Base-by-base conservation (phyloP, 139 green algal species). In the Chlamydomonas incerta region DNA sequence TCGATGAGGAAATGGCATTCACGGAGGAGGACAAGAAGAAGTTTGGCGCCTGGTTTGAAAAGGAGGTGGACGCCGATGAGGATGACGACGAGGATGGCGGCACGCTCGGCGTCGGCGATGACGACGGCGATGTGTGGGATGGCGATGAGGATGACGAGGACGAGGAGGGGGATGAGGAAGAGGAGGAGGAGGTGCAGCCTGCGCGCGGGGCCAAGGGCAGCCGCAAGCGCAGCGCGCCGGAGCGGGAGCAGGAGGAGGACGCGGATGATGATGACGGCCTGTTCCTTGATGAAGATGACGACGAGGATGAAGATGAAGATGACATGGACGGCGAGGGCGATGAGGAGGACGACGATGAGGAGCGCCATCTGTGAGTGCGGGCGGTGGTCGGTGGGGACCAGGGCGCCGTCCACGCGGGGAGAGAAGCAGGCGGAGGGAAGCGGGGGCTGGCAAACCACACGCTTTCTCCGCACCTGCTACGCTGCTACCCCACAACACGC, bases 1-100 rank as follows among this genome's bases (percentile, higher is more conserved):
- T 99, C 47, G 96, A 99, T 63, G 97, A 99, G 76, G 97, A 99
- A 52, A 68, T 90, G 23, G 97, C 96, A 5, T 99, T 99, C 85
- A 98, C 90, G 1, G 93, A 86, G 31, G 88, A 98, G 74, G 97
- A 99, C 86, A 92, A 97, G 81, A 89, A 90, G 47, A 88, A 92
- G 87, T 98, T 96, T 82, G 95, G 89, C 14, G 91, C 90, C 52
- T 92, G 91, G 90, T 97, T 97, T 85, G 89, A 88, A 46, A 83
- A 92, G 17, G 89, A 91, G n/a, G 89, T 66, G 23, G 82, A 37
- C 33, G 85, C 60, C 35, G 79, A 84, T 31, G 90, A 84, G 3
- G 89, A 92, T 24, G 90, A 92, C 20, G 87, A 83, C 4, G 84
- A 82, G 26, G 63, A 79, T 24, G n/a, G 24, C 57, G 63, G 26